These are phyloP conservation scores for Musa acuminata DNA, from an alignment of 176 grass and related monocot genomes.

Conservation along the genomic window DNA sequence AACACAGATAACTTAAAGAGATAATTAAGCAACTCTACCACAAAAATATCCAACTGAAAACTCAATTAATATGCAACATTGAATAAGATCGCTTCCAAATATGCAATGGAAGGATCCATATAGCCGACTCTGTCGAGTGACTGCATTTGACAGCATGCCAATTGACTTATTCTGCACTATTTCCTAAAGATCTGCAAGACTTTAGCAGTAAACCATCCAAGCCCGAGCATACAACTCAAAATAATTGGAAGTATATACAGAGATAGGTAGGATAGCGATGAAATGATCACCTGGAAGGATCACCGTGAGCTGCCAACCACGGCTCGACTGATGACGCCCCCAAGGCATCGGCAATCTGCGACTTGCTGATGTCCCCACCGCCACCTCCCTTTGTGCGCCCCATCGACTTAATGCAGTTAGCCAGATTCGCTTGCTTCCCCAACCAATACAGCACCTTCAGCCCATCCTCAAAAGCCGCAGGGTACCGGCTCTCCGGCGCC, in stretches of 20 bases:
- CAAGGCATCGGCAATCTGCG: conserved; percentile 38
- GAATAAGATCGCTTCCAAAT: neutral
- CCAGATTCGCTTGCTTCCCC: conserved; percentile 73
- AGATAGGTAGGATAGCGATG: neutral
- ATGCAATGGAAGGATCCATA: neutral
- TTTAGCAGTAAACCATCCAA: neutral
- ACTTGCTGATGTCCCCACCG: neutral
- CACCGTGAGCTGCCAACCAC: conserved; percentile 73
- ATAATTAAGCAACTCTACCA: neutral
- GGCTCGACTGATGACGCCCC: conserved; percentile 63
- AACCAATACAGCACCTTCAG: conserved; percentile 64
- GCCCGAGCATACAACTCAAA: neutral
- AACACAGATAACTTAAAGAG: neutral
- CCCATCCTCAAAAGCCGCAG: conserved; percentile 68
- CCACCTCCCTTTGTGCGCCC: conserved; percentile 5
- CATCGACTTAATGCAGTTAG: conserved; percentile 44
- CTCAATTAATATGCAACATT: neutral
- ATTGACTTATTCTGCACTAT: neutral
- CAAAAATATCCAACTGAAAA: neutral
- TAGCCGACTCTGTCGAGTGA: neutral
- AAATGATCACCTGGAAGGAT: conserved; percentile 59
- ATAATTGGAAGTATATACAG: neutral
- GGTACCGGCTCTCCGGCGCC: conserved; percentile 66
- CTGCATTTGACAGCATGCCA: neutral
- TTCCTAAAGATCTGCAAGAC: neutral